phyloP scores from a whole-genome alignment of 2,329 filamentous ascomycete genomes.

The Penicillium verrucosum region DNA sequence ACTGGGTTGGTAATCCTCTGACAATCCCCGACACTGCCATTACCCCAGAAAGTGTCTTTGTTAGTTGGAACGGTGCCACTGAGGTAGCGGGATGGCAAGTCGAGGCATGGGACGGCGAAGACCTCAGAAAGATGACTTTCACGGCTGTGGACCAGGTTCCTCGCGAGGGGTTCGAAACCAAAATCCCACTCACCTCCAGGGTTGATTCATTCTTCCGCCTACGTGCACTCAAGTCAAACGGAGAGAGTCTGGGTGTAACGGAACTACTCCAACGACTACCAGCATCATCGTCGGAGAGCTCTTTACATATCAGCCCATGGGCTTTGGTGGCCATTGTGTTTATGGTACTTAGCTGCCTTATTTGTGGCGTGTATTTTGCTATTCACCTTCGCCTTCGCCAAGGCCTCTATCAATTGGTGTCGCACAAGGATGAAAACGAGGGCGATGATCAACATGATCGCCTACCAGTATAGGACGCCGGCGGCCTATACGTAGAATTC shows the following conservation, averaged over 20 bases:
- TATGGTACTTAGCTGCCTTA: constrained; percentile 11
- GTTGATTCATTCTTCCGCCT: constrained; percentile 20
- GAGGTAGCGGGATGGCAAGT: constrained; percentile 31
- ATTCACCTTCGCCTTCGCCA: constrained; percentile 2
- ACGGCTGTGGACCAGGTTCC: constrained; percentile 9
- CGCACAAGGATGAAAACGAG: constrained; percentile 13
- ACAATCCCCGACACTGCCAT: constrained; percentile 31
- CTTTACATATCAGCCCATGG: constrained; percentile 2
- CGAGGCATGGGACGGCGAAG: constrained; percentile 19
- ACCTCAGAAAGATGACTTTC: constrained; percentile 17
- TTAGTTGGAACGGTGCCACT: constrained; percentile 40
- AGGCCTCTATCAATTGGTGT: constrained; percentile 10
- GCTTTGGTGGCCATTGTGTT: constrained; percentile 1
- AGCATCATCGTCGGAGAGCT: background rate
- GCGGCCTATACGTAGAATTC: constrained; percentile 8
- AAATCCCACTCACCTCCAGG: constrained; percentile 9
- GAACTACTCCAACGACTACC: constrained; percentile 11
- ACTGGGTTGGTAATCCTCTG: constrained; percentile 52
- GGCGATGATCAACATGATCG: constrained; percentile 1
- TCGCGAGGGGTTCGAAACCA: constrained; percentile 25
- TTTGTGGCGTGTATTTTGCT: constrained; percentile 12
- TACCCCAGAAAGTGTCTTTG: constrained; percentile 18
- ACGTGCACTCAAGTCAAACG: constrained; percentile 18
- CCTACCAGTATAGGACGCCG: constrained; percentile 14
- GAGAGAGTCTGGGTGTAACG: constrained; percentile 22